Conservation (phyloP, 2,329 filamentous ascomycete species). For the Knufia petricola region DNA sequence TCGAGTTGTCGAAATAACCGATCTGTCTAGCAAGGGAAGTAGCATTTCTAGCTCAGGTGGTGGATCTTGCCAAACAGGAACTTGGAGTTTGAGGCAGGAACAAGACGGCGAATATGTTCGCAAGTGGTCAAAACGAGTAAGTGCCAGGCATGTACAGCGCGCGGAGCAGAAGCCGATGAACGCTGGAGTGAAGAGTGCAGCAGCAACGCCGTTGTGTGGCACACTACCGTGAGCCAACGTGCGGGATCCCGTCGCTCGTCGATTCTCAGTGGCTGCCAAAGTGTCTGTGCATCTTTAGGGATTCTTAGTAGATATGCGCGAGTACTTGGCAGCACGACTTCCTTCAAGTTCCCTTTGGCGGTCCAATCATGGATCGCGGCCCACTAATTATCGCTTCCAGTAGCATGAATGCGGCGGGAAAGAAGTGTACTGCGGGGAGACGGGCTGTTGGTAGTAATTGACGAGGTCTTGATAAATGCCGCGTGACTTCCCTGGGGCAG, state of each 20-base stretch:
- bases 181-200: background rate
- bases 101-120: background rate
- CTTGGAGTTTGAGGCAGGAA: background rate
- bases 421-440: no score
- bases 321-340: background rate
- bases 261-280: background rate
- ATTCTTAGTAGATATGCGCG: background rate
- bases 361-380: background rate
- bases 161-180: constrained; percentile 5
- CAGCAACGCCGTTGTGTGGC: background rate
- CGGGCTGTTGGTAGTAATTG: no score
- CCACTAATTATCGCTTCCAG: background rate
- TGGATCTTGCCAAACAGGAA: background rate
- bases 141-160: background rate
- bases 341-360: background rate
- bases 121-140: background rate
- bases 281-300: background rate
- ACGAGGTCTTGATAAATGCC: no score
- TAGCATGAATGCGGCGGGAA: background rate
- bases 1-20: no score
- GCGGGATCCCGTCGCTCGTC: background rate
- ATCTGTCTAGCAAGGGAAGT: no score
- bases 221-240: background rate
- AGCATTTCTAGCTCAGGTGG: background rate
- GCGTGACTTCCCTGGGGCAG: no score